Conservation (phyloP, 768 basidiomycete species). For the Auricularia heimuer region DNA sequence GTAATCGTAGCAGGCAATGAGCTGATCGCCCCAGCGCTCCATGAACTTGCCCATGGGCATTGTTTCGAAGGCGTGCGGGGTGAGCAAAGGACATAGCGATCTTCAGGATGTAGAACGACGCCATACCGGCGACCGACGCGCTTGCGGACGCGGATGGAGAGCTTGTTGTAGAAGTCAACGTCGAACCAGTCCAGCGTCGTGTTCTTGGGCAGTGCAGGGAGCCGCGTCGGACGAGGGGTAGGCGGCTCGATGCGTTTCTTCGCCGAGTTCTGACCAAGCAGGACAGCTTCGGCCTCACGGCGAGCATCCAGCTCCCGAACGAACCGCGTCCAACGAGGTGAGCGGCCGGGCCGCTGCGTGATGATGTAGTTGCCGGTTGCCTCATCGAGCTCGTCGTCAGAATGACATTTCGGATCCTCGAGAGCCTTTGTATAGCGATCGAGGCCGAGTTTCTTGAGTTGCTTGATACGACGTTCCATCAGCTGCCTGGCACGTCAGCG, state of each 20-base stretch:
- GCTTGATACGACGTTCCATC: not conserved
- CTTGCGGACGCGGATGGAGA: not conserved
- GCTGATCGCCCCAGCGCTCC: not conserved
- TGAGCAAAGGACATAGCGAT: not conserved
- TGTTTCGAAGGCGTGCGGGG: not conserved
- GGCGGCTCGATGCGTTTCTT: not conserved
- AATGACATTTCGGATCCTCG: not conserved
- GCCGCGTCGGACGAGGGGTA: not conserved
- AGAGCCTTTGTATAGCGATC: not conserved
- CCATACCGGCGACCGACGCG: not conserved
- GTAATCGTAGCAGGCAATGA: not conserved
- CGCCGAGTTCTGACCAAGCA: not conserved
- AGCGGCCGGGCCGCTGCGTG: not conserved
- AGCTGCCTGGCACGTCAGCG: not conserved
- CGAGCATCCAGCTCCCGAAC: not conserved
- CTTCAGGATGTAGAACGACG: not conserved
- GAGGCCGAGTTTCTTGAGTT: not conserved
- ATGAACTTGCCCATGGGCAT: not conserved
- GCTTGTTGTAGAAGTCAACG: not conserved
- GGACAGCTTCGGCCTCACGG: not conserved
- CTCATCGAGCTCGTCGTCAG: not conserved
- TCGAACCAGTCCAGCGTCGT: not conserved
- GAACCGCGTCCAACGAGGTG: not conserved
- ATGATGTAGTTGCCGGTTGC: not conserved
- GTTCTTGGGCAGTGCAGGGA: not conserved